Evolutionary conservation across 2,329 filamentous ascomycete genomes (phyloP), one percentile per base, ranked within the genome.

Genomic region (Phyllosticta ampelicida): DNA sequence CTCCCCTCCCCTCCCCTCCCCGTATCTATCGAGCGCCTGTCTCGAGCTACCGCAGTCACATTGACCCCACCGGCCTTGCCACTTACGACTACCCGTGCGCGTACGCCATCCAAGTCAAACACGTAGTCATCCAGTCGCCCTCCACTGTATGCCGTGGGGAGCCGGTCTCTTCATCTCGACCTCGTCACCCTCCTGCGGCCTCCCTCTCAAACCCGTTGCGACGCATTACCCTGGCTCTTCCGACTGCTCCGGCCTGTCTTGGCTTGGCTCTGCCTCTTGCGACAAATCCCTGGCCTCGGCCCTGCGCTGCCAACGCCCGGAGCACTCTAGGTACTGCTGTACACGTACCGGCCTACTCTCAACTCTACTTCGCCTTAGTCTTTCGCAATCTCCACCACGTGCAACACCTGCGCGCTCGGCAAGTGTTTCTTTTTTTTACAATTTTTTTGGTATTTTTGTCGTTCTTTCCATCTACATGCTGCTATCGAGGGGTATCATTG

Each of bases 201-300:
- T 36, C 13, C 29, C 29, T 36, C 29, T 6, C 5, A 10, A 36
- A 36, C 30, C 30, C 30, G 13, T 11, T 11, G 36, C 36, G 36
- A 48, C 30, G 55, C 49, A 52, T 20, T n/a, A 53, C 29, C 55
- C 55, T 49, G 30, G 55, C 55, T 57, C 30, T 20, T 53, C 21
- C 55, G 50, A 53, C 55, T 36, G 50, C 55, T 48, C 51, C 51
- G 55, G 21, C 21, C 49, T 30, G 26, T 36, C 30, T 11, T 30
- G 28, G 28, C 11, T 30, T 8, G 28, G n/a, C n/a, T n/a, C n/a
- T n/a, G n/a, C n/a, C 28, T 30, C 28, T n/a, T 49, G 48, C 48
- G n/a, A 50, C 11, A n/a, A 5, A 11, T 20, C 48, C 48, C 21
- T 20, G 19, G 13, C 49, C 18, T 11, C 49, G 18, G 23, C 49